phyloP scores from a whole-genome alignment of 345 rosid species.

The Boechera stricta region DNA sequence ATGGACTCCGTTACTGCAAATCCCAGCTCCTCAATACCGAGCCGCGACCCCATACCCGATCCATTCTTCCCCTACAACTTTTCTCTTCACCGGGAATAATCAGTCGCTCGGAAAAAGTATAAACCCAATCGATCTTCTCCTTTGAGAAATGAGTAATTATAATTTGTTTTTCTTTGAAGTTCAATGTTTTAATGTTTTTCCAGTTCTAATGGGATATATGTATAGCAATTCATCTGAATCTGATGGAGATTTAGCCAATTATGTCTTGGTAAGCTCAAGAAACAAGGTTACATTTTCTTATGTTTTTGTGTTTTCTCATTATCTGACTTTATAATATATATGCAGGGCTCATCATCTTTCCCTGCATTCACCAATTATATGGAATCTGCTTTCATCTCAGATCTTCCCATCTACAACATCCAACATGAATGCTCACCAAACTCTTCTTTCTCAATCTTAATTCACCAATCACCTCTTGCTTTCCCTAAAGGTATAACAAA shows the following conservation, averaged over 20 bases:
- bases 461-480: slow-evolving; percentile 35
- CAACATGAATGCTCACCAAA: slow-evolving; percentile 57
- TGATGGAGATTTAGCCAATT: slow-evolving; percentile 51
- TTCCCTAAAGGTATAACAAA: slow-evolving; percentile 52
- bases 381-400: slow-evolving; percentile 64
- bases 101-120: slow-evolving; percentile 73
- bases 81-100: slow-evolving; percentile 76
- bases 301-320: not conserved
- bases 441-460: slow-evolving; percentile 49
- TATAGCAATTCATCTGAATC: slow-evolving; percentile 52
- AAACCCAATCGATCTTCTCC: slow-evolving; percentile 2
- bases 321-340: slow-evolving; percentile 28
- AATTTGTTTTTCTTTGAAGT: not conserved
- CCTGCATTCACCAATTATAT: slow-evolving; percentile 51
- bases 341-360: slow-evolving; percentile 72
- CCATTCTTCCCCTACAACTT: slow-evolving; percentile 65
- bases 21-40: slow-evolving; percentile 73
- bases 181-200: slow-evolving; percentile 24
- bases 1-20: slow-evolving; percentile 88
- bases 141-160: not conserved
- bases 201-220: slow-evolving; percentile 62
- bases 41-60: slow-evolving; percentile 51
- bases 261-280: slow-evolving; percentile 55
- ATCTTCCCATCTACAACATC: slow-evolving; percentile 62
- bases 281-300: not conserved